These are phyloP conservation scores for Corymbia citriodora DNA, from an alignment of 441 rosid genomes.

Conservation along the genomic window DNA sequence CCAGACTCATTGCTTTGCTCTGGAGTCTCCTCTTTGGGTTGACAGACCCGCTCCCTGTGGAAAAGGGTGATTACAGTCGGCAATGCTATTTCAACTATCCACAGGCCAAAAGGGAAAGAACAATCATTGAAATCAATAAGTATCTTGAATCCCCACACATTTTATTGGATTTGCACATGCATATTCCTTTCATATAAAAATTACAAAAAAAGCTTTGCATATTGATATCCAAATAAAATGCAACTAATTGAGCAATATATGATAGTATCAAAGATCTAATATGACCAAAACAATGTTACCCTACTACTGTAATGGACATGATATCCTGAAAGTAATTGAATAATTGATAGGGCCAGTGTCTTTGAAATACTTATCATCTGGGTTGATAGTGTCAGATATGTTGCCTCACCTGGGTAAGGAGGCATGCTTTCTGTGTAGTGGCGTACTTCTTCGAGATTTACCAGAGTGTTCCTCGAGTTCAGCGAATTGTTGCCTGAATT, in stretches of 20 bases:
- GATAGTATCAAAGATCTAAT: neutral
- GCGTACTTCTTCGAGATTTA: conserved; percentile 4
- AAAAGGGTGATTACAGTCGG: neutral
- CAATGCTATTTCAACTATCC: neutral
- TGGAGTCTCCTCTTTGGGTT: conserved; percentile 1
- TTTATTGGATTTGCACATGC: neutral
- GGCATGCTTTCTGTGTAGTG: conserved; percentile 11
- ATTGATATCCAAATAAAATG: neutral
- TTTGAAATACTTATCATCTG: neutral
- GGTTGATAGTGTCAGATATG: neutral
- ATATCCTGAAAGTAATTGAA: neutral
- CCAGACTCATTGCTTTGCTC: conserved; percentile 1
- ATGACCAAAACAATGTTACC: neutral
- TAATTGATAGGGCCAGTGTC: neutral
- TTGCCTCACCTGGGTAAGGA: conserved; percentile 11
- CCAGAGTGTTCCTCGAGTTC: conserved; percentile 4
- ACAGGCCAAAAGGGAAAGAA: neutral
- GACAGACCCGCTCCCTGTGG: conserved; percentile 11
- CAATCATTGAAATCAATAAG: neutral
- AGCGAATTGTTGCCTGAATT: conserved; percentile 18
- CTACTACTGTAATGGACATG: neutral
- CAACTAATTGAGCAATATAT: neutral
- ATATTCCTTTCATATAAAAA: neutral
- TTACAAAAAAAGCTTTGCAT: neutral
- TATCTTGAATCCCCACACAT: neutral